A percentile compares a stretch with the other conserved stretches of the same genome.
Conservation (phyloP, 1,139 yeast species). For the Pneumocystis wakefieldiae region DNA sequence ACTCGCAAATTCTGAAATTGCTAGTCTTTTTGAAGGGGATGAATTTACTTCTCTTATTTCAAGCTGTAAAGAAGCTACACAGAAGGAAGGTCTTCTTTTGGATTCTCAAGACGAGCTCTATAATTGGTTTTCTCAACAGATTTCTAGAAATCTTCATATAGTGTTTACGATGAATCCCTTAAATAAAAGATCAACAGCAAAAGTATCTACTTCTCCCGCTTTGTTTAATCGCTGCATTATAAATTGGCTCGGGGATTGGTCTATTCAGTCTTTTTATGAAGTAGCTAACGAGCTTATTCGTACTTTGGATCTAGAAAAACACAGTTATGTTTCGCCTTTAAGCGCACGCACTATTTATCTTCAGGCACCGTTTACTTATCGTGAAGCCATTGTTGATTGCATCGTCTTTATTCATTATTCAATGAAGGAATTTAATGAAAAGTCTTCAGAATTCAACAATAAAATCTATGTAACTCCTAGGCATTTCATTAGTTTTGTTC, state of each 20-base stretch:
- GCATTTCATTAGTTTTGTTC: slow-evolving; percentile 39
- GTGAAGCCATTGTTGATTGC: slow-evolving; percentile 37
- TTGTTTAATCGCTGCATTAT: slow-evolving; percentile 79
- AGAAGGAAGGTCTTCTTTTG: slow-evolving; percentile 44
- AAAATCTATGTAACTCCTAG: slow-evolving; percentile 34
- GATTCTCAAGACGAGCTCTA: slow-evolving; percentile 63
- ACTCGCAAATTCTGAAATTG: slow-evolving; percentile 82
- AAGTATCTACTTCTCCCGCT: slow-evolving; percentile 69
- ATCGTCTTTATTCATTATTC: slow-evolving; percentile 35
- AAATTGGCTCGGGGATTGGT: slow-evolving; percentile 86
- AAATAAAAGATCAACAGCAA: slow-evolving; percentile 26
- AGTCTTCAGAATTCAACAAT: slow-evolving; percentile 9
- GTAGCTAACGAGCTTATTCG: slow-evolving; percentile 35
- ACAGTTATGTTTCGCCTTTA: slow-evolving; percentile 28
- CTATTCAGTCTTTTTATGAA: slow-evolving; percentile 33
- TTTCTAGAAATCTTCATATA: slow-evolving; percentile 64
- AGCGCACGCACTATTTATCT: slow-evolving; percentile 8
- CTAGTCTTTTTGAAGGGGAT: slow-evolving; percentile 76
- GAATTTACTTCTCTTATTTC: slow-evolving; percentile 42
- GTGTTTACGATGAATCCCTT: slow-evolving; percentile 62
- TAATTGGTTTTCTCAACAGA: slow-evolving; percentile 56
- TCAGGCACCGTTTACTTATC: slow-evolving; percentile 22
- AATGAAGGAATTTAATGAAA: slow-evolving; percentile 15
- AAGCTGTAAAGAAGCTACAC: slow-evolving; percentile 45
- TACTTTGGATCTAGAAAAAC: slow-evolving; percentile 38